Conservation (phyloP, 208 protist genomes). For the Trypanosoma caninum region DNA sequence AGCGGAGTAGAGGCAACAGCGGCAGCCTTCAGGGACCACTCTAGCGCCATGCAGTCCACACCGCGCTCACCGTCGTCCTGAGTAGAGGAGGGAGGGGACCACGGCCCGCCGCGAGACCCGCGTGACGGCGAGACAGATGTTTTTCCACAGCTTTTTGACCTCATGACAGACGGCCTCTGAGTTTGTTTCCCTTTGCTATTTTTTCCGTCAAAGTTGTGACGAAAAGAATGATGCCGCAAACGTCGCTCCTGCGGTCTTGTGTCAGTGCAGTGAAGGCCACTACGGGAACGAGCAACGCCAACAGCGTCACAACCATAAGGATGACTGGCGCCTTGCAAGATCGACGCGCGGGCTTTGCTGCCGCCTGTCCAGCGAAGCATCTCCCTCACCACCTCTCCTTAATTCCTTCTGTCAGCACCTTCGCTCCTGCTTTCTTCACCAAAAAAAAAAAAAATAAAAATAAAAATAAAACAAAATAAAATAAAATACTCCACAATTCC, state of each 20-base stretch:
- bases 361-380: constrained; percentile 42
- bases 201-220: neutral
- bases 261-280: neutral
- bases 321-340: neutral
- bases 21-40: constrained; percentile 24
- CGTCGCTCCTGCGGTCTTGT: neutral
- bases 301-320: neutral
- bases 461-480: neutral
- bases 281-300: neutral
- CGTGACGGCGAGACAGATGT: neutral
- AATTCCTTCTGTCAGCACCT: neutral
- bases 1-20: neutral
- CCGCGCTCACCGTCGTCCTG: neutral
- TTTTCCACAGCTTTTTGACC: neutral
- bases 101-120: neutral
- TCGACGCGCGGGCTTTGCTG: constrained; percentile 27
- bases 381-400: too few species aligned
- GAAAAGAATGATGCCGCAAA: neutral
- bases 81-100: neutral
- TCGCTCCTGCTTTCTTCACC: neutral
- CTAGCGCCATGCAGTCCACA: constrained; percentile 23
- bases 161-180: neutral
- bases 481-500: neutral
- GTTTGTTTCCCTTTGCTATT: neutral
- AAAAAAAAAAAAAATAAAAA: constrained; percentile 1